phyloP scores from a whole-genome alignment of 140 eudicot genomes.

The Anethum foeniculum region DNA sequence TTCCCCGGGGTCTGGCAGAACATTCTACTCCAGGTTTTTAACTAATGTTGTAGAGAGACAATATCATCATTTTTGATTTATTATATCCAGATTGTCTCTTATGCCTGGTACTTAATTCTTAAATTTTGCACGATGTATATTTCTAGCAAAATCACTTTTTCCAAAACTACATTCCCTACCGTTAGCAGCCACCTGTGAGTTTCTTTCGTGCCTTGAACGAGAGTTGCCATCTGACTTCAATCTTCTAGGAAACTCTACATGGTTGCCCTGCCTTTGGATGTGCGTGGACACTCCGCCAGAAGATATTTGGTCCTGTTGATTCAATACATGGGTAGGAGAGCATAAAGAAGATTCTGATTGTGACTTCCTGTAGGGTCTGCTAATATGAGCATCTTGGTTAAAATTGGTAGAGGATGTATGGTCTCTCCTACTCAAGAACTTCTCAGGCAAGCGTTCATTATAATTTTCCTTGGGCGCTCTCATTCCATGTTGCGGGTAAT shows the following conservation, averaged over 20 bases:
- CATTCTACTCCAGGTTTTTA: not conserved
- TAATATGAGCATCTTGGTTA: constrained; percentile 13
- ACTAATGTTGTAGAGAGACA: not conserved
- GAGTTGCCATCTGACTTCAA: constrained; percentile 34
- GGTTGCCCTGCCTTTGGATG: constrained; percentile 3
- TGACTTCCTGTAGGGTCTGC: constrained; percentile 31
- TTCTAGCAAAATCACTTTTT: constrained; percentile 19
- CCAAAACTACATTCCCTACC: constrained; percentile 20
- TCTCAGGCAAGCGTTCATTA: constrained; percentile 26
- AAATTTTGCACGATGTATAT: constrained; percentile 25
- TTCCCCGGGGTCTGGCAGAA: not conserved
- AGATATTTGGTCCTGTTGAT: constrained; percentile 33
- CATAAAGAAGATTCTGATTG: constrained; percentile 51
- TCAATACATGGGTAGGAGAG: constrained; percentile 44
- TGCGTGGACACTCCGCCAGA: constrained; percentile 33
- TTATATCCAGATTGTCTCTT: not conserved
- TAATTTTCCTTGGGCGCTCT: constrained; percentile 46
- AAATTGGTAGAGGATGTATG: constrained; percentile 36
- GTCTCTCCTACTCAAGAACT: constrained; percentile 22
- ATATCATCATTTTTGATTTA: not conserved
- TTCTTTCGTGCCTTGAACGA: constrained; percentile 38
- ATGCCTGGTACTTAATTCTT: constrained; percentile 3
- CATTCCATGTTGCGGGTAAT: constrained; percentile 17
- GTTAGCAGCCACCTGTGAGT: constrained; percentile 15
- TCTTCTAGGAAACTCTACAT: constrained; percentile 28